These are phyloP conservation scores for Linaria vulgaris DNA, from an alignment of 257 asterid genomes.

Conservation along the genomic window DNA sequence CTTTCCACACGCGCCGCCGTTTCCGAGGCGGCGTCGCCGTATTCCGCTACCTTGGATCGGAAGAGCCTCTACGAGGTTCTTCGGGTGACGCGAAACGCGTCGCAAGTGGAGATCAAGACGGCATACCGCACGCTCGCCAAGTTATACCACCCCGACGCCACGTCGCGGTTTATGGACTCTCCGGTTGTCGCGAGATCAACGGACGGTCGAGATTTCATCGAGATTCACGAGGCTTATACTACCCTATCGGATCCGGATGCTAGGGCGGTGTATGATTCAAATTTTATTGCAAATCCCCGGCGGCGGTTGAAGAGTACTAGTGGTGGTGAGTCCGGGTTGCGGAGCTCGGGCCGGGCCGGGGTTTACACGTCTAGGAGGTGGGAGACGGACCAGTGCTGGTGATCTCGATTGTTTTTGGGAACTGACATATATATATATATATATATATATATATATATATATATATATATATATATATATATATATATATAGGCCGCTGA, in stretches of 20 bases:
- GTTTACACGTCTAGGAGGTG: slow-evolving; percentile 66
- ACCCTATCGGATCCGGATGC: slow-evolving; percentile 83
- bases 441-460: too few relatives aligned
- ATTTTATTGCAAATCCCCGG: slow-evolving; percentile 32
- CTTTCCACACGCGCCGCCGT: slow-evolving; percentile 43
- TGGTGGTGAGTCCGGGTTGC: slow-evolving; percentile 24
- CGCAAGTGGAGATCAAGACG: slow-evolving; percentile 72
- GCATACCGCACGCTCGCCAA: slow-evolving; percentile 87
- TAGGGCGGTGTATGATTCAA: slow-evolving; percentile 59
- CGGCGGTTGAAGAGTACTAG: slow-evolving; percentile 23
- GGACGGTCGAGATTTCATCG: slow-evolving; percentile 66
- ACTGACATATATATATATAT: too few relatives aligned
- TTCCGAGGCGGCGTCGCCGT: slow-evolving; percentile 39
- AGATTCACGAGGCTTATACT: slow-evolving; percentile 71
- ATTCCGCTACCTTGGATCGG: slow-evolving; percentile 26
- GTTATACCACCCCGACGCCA: slow-evolving; percentile 81
- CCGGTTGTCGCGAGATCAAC: slow-evolving; percentile 30
- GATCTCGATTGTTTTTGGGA: too few relatives aligned
- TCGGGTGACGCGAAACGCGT: slow-evolving; percentile 58
- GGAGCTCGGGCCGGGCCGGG: slow-evolving; percentile 43
- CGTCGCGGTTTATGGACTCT: slow-evolving; percentile 42
- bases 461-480: too few relatives aligned
- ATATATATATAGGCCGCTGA: too few relatives aligned
- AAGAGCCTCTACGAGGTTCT: slow-evolving; percentile 68
- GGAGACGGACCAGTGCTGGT: slow-evolving; percentile 99